A percentile compares a stretch with the other conserved stretches of the same genome.
These are phyloP conservation scores for Torrubiellomyces zombiae DNA, from an alignment of 2,329 filamentous ascomycete species.

Conservation along the genomic window DNA sequence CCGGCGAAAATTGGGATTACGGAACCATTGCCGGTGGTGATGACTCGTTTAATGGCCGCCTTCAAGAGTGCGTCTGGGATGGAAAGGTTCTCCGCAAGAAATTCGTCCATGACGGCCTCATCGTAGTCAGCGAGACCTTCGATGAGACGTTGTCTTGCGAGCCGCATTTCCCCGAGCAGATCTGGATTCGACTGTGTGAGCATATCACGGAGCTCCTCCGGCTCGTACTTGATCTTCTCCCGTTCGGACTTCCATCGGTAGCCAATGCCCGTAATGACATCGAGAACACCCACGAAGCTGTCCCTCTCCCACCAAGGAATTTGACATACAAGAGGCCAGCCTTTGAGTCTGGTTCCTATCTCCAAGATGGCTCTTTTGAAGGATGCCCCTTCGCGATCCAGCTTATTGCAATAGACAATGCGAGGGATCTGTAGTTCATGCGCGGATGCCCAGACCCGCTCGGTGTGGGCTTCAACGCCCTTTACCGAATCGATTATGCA, in stretches of 20 bases:
- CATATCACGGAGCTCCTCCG: conserved; percentile 17
- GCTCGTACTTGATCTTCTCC: conserved; percentile 19
- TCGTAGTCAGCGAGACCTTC: conserved; percentile 82
- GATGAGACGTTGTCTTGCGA: conserved; percentile 60
- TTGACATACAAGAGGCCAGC: conserved; percentile 82
- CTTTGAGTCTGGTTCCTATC: conserved; percentile 60
- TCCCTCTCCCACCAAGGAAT: conserved; percentile 89
- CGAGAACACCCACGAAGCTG: conserved; percentile 66
- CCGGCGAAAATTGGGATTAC: conserved; percentile 80
- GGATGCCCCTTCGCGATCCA: conserved; percentile 59
- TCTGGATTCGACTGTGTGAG: conserved; percentile 28
- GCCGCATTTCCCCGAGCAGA: conserved; percentile 51
- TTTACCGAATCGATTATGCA: conserved; percentile 86
- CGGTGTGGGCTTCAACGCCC: conserved; percentile 90
- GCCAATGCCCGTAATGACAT: conserved; percentile 60
- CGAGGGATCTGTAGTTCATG: conserved; percentile 72
- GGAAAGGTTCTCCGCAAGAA: conserved; percentile 61
- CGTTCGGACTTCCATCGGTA: conserved; percentile 48
- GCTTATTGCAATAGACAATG: conserved; percentile 62
- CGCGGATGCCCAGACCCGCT: conserved; percentile 88
- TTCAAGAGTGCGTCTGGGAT: conserved; percentile 53
- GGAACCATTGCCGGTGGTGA: conserved; percentile 50
- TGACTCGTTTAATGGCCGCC: conserved; percentile 54
- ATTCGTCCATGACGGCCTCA: conserved; percentile 69
- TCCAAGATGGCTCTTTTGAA: conserved; percentile 79